These are phyloP conservation scores for Suillus alpinus DNA, from an alignment of 768 basidiomycete genomes.

Conservation along the genomic window DNA sequence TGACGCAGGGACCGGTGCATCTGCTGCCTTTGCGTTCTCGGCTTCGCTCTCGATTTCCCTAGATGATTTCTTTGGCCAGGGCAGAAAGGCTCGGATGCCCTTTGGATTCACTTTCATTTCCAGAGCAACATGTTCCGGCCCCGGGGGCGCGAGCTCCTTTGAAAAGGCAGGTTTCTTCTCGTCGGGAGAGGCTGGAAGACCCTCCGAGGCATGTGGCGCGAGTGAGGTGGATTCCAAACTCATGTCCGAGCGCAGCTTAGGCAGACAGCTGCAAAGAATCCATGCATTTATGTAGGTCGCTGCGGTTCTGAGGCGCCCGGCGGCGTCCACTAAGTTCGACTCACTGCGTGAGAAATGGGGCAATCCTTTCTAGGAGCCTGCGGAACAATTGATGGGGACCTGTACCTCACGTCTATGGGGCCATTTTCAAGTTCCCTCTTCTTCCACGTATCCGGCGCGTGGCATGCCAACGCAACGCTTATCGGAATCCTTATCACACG, in stretches of 20 bases:
- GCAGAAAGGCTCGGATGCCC: conserved; percentile 38
- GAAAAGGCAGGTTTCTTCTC: conserved; percentile 39
- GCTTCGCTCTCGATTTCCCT: conserved; percentile 14
- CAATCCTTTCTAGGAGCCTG: not conserved
- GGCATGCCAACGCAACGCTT: too few relatives aligned
- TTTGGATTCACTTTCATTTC: not conserved
- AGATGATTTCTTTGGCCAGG: conserved; percentile 31
- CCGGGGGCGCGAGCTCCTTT: not conserved
- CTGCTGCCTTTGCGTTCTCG: conserved; percentile 20
- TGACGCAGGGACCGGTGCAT: conserved; percentile 35
- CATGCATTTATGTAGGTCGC: not conserved
- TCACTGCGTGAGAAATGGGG: not conserved
- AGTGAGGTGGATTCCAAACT: not conserved
- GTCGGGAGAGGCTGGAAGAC: conserved; percentile 40
- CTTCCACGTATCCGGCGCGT: too few relatives aligned
- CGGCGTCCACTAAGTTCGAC: not conserved
- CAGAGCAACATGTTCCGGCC: not conserved
- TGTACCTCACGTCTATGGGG: not conserved
- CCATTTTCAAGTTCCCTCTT: not conserved
- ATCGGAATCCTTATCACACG: too few relatives aligned
- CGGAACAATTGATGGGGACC: not conserved
- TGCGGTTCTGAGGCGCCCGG: not conserved
- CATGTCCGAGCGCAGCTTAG: not conserved
- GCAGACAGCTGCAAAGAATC: not conserved
- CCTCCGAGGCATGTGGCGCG: conserved; percentile 37